These are phyloP conservation scores for Coleophoma cylindrospora DNA, from an alignment of 2,329 filamentous ascomycete genomes.

Conservation along the genomic window DNA sequence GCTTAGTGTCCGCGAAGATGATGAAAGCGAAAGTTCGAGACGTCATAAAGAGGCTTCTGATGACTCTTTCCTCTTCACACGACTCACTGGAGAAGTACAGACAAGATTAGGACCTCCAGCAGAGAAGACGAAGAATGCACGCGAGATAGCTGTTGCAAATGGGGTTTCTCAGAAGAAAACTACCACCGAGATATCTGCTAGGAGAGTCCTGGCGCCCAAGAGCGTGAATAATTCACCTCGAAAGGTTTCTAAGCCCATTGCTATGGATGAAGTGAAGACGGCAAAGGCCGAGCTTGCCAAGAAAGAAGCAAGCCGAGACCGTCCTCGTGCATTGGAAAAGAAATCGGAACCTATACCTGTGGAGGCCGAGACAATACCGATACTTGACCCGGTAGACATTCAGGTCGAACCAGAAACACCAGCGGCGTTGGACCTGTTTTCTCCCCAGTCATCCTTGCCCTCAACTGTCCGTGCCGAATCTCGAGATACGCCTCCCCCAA, in stretches of 20 bases:
- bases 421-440: conserved; percentile 35
- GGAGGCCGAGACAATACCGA: conserved; percentile 1
- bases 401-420: conserved; percentile 28
- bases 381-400: conserved; percentile 24
- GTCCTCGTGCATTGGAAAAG: conserved; percentile 5
- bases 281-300: conserved; percentile 31
- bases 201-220: conserved; percentile 37
- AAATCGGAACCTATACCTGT: conserved; percentile 10
- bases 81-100: conserved; percentile 24
- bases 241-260: conserved; percentile 35
- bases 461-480: conserved; percentile 22
- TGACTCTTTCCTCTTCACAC: conserved; percentile 17
- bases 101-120: conserved; percentile 3
- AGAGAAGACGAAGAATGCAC: conserved; percentile 11
- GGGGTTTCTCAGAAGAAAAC: conserved; percentile 8
- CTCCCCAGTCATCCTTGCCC: conserved; percentile 44
- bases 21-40: conserved; percentile 32
- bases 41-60: conserved; percentile 20
- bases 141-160: conserved; percentile 19
- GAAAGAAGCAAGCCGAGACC: conserved; percentile 12
- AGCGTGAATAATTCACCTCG: conserved; percentile 52
- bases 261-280: conserved; percentile 31
- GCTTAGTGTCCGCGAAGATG: conserved; percentile 48
- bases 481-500: conserved; percentile 55
- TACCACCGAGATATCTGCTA: conserved; percentile 6